Percentiles rank a stretch among this genome's conserved stretches.
Conservation (phyloP, 2,329 filamentous ascomycete species). For the Rhinocladiella mackenziei region DNA sequence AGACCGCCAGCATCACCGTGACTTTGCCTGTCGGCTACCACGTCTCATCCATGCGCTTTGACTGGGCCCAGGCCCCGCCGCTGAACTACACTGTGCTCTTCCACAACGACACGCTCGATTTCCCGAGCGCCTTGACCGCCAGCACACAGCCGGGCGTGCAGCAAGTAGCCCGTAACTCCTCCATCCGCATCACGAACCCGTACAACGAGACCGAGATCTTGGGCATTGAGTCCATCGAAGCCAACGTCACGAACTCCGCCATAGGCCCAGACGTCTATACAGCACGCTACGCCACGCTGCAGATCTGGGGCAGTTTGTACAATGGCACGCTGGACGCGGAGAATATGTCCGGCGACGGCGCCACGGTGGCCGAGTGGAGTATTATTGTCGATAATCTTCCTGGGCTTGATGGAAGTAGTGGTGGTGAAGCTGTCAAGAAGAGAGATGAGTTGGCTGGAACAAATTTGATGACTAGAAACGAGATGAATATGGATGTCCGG, state of each 20-base stretch:
- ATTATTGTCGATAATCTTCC: constrained; percentile 35
- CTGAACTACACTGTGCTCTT: constrained; percentile 52
- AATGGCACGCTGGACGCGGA: constrained; percentile 39
- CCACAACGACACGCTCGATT: constrained; percentile 44
- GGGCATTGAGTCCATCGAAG: constrained; percentile 36
- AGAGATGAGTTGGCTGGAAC: constrained; percentile 9
- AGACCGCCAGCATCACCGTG: constrained; percentile 54
- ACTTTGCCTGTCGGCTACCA: constrained; percentile 41
- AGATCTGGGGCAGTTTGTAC: constrained; percentile 37
- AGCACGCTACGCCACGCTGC: constrained; percentile 42
- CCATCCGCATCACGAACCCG: constrained; percentile 38
- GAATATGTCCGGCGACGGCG: constrained; percentile 39
- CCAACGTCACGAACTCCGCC: constrained; percentile 39
- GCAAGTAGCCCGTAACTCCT: constrained; percentile 29
- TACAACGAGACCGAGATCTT: constrained; percentile 38
- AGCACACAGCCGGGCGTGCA: constrained; percentile 7
- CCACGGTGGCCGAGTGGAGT: constrained; percentile 47
- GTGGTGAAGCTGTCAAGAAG: constrained; percentile 2
- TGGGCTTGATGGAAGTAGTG: too few relatives aligned
- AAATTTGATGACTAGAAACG: constrained; percentile 1
- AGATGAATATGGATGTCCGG: constrained; percentile 8
- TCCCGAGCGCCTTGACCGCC: constrained; percentile 23
- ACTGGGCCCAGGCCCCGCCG: constrained; percentile 58
- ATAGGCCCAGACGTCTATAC: constrained; percentile 32
- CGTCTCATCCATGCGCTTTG: constrained; percentile 51